Conservation (phyloP, 768 basidiomycete genomes). For the Lactarius sanguifluus region DNA sequence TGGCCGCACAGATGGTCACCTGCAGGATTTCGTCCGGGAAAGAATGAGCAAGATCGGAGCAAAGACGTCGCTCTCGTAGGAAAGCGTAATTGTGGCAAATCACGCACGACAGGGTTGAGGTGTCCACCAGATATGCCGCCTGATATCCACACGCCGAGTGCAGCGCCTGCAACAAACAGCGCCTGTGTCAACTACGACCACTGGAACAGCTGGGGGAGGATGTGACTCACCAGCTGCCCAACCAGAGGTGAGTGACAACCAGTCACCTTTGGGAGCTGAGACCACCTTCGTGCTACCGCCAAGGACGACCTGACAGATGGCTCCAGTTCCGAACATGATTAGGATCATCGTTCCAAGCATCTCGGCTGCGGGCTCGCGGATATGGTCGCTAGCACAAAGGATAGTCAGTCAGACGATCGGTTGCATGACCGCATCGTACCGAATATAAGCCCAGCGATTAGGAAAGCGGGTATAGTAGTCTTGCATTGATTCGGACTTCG, state of each 20-base stretch:
- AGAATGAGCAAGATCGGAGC: neutral
- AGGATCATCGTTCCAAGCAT: constrained; percentile 22
- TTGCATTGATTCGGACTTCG: constrained; percentile 6
- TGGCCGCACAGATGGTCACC: constrained; percentile 68
- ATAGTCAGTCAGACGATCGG: neutral
- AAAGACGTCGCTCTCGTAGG: neutral
- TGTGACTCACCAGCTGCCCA: constrained; percentile 26
- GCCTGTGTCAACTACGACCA: neutral
- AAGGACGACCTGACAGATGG: constrained; percentile 21
- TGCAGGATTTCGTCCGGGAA: constrained; percentile 29
- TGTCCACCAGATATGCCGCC: constrained; percentile 72
- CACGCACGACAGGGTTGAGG: constrained; percentile 37
- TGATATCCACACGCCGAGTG: constrained; percentile 68
- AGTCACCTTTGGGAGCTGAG: constrained; percentile 28
- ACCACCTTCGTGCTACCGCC: constrained; percentile 23
- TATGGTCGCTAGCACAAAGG: neutral
- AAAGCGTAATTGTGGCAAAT: neutral
- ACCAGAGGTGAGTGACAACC: constrained; percentile 24
- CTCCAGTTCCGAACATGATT: constrained; percentile 21
- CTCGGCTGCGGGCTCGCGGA: constrained; percentile 22
- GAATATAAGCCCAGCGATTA: constrained; percentile 8
- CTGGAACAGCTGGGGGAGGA: neutral
- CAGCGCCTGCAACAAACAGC: constrained; percentile 41
- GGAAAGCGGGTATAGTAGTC: constrained; percentile 13
- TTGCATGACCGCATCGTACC: neutral